Base-by-base conservation (phyloP, 1,284 basidiomycete genomes). In the Phenoliferia sp. region DNA sequence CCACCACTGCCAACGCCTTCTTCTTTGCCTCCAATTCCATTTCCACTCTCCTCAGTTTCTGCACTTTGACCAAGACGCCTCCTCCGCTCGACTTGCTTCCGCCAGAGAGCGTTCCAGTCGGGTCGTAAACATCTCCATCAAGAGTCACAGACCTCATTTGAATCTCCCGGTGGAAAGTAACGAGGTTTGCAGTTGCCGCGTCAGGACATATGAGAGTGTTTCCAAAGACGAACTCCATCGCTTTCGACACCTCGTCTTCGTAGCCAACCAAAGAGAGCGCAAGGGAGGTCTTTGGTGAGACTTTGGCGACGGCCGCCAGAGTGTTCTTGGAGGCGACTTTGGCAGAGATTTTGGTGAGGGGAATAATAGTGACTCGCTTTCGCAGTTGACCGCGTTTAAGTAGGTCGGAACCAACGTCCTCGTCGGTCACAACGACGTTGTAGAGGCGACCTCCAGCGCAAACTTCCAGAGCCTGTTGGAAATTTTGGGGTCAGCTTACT, bases 121-220 rank as follows among this genome's bases (percentile, higher is more conserved):
- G 95, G 74, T 99, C 95, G 79, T 99, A 99, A 9, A 97, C 87
- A 76, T 99, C 96, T 22, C 96, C 96, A 32, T 94, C 89, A 26
- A 95, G 83, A 1, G 96, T 99, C 62, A 99, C 94, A 16, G 90
- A 94, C 67, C 88, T 88, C 69, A 90, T 86, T 19, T 84, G 81
- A 34, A 87, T 85, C 22, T 89, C 84, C 32, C 87, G 84, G 79
- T 86, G 81, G 81, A 97, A 99, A 0, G 96, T 97, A 52, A 97
- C 90, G 0, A 83, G 82, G 77, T 94, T 92, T 10, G 96, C 96
- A 0, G 93, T 86, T 34, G 88, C 87, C 3, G 94, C 87, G 77
- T 96, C 93, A 56, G 89, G 87, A 78, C 94, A 98, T 76, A 99
- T 87, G 69, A 99, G 84, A 1, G 92, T 94, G 77, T 92, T 89